These are phyloP conservation scores for Liquidambar formosana DNA, from an alignment of 164 flowering plant species.

Conservation along the genomic window DNA sequence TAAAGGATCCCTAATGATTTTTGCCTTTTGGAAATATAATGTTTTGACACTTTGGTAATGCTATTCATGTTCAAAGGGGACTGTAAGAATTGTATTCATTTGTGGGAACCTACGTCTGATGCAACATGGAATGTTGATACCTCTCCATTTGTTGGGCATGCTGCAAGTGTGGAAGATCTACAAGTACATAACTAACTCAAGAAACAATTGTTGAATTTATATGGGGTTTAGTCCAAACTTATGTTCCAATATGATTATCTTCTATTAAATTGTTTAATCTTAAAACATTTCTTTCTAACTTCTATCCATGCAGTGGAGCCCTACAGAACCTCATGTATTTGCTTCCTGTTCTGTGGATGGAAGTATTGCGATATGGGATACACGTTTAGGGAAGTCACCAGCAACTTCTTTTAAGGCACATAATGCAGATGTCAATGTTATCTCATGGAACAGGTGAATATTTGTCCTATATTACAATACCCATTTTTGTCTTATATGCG, in stretches of 20 bases:
- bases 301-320: slow-evolving; percentile 84
- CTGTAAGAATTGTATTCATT: slow-evolving; percentile 73
- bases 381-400: slow-evolving; percentile 69
- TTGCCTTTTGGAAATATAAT: background rate
- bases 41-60: background rate
- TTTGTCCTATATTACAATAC: background rate
- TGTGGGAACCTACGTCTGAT: slow-evolving; percentile 88
- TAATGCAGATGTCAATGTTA: slow-evolving; percentile 95
- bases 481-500: background rate
- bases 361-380: slow-evolving; percentile 89
- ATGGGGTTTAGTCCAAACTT: background rate
- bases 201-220: background rate
- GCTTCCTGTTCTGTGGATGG: slow-evolving; percentile 98
- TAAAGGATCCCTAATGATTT: background rate
- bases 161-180: slow-evolving; percentile 93
- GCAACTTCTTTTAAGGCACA: slow-evolving; percentile 78
- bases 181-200: slow-evolving; percentile 48
- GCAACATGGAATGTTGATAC: slow-evolving; percentile 79
- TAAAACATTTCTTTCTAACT: background rate
- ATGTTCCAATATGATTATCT: background rate
- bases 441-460: slow-evolving; percentile 94
- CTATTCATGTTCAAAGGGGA: slow-evolving; percentile 61
- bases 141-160: slow-evolving; percentile 79
- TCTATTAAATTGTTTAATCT: background rate
- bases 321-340: slow-evolving; percentile 75